Conservation (phyloP, 495 filamentous ascomycete genomes). For the Clavariopsis aquatica region DNA sequence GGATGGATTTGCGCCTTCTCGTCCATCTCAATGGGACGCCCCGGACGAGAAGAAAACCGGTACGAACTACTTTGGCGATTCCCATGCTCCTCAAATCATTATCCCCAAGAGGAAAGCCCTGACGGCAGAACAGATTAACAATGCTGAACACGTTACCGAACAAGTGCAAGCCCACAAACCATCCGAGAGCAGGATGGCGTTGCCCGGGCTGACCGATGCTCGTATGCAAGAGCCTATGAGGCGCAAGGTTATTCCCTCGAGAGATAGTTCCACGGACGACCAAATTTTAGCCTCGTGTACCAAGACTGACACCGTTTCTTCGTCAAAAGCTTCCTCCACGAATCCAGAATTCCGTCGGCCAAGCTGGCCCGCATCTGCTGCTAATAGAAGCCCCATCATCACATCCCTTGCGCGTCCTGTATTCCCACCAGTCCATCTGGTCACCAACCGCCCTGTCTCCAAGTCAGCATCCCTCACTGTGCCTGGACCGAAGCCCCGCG, state of each 20-base stretch:
- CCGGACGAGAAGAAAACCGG: slow-evolving; percentile 34
- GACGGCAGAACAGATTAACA: slow-evolving; percentile 42
- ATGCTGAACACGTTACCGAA: slow-evolving; percentile 31
- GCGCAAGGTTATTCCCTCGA: slow-evolving; percentile 22
- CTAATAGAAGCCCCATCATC: slow-evolving; percentile 34
- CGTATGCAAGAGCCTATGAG: slow-evolving; percentile 12
- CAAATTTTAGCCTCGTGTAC: neutral
- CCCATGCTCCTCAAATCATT: slow-evolving; percentile 36
- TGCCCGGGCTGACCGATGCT: slow-evolving; percentile 29
- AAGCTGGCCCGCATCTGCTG: slow-evolving; percentile 40
- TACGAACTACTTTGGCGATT: slow-evolving; percentile 33
- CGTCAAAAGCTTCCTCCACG: neutral
- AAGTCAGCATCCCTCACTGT: slow-evolving; percentile 34
- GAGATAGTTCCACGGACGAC: slow-evolving; percentile 3
- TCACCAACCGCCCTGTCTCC: slow-evolving; percentile 17
- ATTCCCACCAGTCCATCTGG: slow-evolving; percentile 16
- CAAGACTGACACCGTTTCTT: neutral
- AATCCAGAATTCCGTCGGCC: slow-evolving; percentile 39
- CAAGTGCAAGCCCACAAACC: slow-evolving; percentile 21
- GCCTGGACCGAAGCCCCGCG: slow-evolving; percentile 32
- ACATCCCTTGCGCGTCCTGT: slow-evolving; percentile 40
- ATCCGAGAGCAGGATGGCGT: slow-evolving; percentile 23
- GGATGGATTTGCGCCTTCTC: slow-evolving; percentile 41
- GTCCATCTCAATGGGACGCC: slow-evolving; percentile 7
- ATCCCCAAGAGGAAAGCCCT: slow-evolving; percentile 48